Conservation (phyloP, 768 basidiomycete genomes). For the Suillus alpinus region DNA sequence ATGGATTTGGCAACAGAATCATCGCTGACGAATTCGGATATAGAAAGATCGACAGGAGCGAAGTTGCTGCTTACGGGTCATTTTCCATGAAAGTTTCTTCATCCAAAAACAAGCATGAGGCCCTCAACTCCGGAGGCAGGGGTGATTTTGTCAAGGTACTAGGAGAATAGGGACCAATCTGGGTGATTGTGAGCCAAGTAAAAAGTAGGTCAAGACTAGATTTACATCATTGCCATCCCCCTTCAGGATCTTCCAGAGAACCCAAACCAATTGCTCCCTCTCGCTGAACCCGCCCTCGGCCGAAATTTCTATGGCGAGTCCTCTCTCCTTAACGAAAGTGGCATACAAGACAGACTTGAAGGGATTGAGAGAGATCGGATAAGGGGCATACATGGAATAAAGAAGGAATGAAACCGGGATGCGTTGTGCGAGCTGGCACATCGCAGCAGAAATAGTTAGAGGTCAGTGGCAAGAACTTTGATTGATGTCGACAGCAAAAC, state of each 20-base stretch:
- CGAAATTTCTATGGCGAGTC: constrained; percentile 53
- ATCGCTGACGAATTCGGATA: constrained; percentile 17
- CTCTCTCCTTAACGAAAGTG: constrained; percentile 67
- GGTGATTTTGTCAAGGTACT: constrained; percentile 71
- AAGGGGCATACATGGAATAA: constrained; percentile 75
- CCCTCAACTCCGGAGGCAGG: constrained; percentile 71
- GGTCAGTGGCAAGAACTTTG: constrained; percentile 10
- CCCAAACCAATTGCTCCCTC: constrained; percentile 82
- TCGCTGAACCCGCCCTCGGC: constrained; percentile 46
- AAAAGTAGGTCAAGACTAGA: constrained; percentile 2
- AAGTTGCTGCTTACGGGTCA: constrained; percentile 40
- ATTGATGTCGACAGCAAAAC: constrained; percentile 7
- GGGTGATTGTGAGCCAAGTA: constrained; percentile 7
- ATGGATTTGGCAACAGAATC: constrained; percentile 8
- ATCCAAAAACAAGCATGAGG: constrained; percentile 66
- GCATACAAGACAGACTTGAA: constrained; percentile 72
- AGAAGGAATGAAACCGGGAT: constrained; percentile 79
- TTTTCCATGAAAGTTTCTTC: constrained; percentile 51
- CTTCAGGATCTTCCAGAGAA: constrained; percentile 82
- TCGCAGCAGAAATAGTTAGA: constrained; percentile 10
- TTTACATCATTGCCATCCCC: constrained; percentile 78
- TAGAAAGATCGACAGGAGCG: constrained; percentile 9
- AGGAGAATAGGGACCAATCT: constrained; percentile 85
- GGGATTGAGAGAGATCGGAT: constrained; percentile 77
- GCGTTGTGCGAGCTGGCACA: constrained; percentile 59